Evolutionary conservation across 2,329 filamentous ascomycete genomes (phyloP).

Genomic region (Trichoderma harzianum): DNA sequence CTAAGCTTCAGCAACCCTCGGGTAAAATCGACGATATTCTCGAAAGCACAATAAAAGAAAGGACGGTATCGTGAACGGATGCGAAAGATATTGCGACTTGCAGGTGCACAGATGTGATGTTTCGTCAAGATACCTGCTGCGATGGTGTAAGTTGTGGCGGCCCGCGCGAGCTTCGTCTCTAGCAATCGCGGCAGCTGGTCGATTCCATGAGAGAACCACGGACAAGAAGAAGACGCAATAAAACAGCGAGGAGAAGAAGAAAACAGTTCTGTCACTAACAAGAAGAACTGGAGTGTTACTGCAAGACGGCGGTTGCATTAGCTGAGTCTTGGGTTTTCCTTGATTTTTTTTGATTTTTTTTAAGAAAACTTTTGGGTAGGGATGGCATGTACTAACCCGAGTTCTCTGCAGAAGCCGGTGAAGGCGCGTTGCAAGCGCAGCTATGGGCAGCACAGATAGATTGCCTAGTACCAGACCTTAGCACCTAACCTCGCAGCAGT

Average conservation of each 20-base stretch:
- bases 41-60: neutral
- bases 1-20: neutral
- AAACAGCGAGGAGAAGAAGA: neutral
- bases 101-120: neutral
- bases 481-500: neutral
- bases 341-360: neutral
- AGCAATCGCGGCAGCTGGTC: neutral
- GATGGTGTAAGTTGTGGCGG: constrained; percentile 8
- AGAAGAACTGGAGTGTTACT: neutral
- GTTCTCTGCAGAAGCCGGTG: constrained; percentile 3
- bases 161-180: neutral
- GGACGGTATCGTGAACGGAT: neutral
- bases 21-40: neutral
- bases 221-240: neutral
- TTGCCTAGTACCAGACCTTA: neutral
- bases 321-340: neutral
- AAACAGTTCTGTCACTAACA: neutral
- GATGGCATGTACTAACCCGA: neutral
- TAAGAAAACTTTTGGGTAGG: neutral
- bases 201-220: neutral
- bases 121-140: neutral
- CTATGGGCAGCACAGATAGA: neutral
- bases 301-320: constrained; percentile 1
- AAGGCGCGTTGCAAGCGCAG: constrained; percentile 8
- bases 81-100: neutral